Evolutionary conservation across 257 asterid species (phyloP).

Genomic region (Parsonsia alboflavescens): DNA sequence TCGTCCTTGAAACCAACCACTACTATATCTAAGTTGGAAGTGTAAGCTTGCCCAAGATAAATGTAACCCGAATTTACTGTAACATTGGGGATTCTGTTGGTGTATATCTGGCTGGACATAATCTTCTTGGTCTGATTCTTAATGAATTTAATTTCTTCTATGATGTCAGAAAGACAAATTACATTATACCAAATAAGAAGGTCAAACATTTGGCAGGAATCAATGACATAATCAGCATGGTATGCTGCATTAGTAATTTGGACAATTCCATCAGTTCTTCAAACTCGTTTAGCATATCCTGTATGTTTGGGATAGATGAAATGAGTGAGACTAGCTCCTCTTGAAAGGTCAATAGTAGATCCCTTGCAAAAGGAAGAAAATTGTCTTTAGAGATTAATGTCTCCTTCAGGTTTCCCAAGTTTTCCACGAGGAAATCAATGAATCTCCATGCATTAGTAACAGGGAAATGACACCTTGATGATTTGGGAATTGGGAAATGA

Average conservation of each 20-base stretch:
- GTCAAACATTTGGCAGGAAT: background rate
- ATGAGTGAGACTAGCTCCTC: background rate
- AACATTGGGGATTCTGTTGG: background rate
- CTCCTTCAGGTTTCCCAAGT: background rate
- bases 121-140: background rate
- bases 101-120: too few relatives aligned
- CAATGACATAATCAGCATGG: too few relatives aligned
- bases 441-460: conserved; percentile 1
- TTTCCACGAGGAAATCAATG: background rate
- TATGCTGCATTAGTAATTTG: background rate
- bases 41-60: background rate
- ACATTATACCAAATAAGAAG: background rate
- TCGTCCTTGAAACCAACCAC: conserved; percentile 10
- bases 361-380: background rate
- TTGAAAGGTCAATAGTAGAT: background rate
- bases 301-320: background rate
- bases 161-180: too few relatives aligned
- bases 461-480: conserved; percentile 1
- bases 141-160: conserved; percentile 2
- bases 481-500: background rate
- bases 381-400: background rate
- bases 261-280: background rate
- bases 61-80: background rate
- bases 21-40: background rate
- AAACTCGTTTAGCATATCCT: background rate